phyloP scores from a whole-genome alignment of 2,329 filamentous ascomycete species.

The Colletotrichum cereale region DNA sequence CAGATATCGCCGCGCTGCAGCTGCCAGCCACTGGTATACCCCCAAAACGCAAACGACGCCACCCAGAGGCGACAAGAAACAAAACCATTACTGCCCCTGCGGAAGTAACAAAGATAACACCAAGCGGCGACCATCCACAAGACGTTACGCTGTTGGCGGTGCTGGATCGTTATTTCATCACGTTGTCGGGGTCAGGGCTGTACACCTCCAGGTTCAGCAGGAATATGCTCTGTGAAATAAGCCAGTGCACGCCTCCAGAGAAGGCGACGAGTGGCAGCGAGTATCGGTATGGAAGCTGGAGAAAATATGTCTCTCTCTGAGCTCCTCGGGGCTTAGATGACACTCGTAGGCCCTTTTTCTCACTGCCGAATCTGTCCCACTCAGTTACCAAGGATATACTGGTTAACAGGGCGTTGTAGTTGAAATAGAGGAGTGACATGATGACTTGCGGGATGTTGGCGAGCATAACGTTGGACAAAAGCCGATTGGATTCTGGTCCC shows the following conservation, averaged over 20 bases:
- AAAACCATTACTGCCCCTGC: neutral
- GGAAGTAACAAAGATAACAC: neutral
- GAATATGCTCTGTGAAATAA: slow-evolving; percentile 32
- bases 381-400: neutral
- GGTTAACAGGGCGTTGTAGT: slow-evolving; percentile 5
- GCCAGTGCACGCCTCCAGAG: slow-evolving; percentile 42
- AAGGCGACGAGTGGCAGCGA: slow-evolving; percentile 41
- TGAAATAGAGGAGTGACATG: slow-evolving; percentile 13
- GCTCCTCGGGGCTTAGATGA: slow-evolving; percentile 32
- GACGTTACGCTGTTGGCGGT: neutral
- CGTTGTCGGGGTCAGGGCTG: neutral
- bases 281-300: slow-evolving; percentile 43
- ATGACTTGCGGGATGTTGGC: slow-evolving; percentile 10
- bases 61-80: neutral
- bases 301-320: slow-evolving; percentile 42
- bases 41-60: neutral
- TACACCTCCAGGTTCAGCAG: neutral
- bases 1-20: too few species aligned
- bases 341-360: slow-evolving; percentile 39
- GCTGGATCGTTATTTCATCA: too few species aligned
- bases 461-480: neutral
- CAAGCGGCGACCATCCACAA: neutral
- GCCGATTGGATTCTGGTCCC: neutral
- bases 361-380: slow-evolving; percentile 3
- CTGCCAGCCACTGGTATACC: neutral